phyloP scores from a whole-genome alignment of 176 grass and related monocot species.

The Eleusine indica region DNA sequence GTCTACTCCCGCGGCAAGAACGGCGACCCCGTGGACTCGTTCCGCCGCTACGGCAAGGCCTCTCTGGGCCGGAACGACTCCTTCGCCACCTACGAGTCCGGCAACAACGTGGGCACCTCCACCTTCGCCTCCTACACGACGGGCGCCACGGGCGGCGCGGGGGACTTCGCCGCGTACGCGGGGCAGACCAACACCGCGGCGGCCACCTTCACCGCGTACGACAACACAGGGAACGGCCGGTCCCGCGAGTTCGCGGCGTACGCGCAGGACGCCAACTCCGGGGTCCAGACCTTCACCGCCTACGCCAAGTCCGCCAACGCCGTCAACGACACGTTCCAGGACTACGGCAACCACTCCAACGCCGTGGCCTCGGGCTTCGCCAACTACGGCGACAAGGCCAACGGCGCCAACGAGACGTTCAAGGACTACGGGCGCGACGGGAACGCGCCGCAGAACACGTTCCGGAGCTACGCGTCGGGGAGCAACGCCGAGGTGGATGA shows the following conservation, averaged over 20 bases:
- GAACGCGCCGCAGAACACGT: constrained; percentile 53
- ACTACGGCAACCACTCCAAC: constrained; percentile 62
- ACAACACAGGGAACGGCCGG: constrained; percentile 45
- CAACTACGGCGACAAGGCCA: constrained; percentile 55
- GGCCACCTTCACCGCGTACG: constrained; percentile 50
- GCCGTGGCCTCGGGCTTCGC: constrained; percentile 45
- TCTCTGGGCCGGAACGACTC: constrained; percentile 50
- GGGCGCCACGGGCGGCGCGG: constrained; percentile 46
- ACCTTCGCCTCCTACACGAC: constrained; percentile 59
- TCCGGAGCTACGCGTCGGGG: constrained; percentile 49
- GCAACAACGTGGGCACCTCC: constrained; percentile 47
- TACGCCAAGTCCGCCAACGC: constrained; percentile 52
- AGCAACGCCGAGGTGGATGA: constrained; percentile 56
- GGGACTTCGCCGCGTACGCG: constrained; percentile 45
- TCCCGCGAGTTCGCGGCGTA: constrained; percentile 43
- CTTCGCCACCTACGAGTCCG: constrained; percentile 48
- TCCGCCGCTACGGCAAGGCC: constrained; percentile 52
- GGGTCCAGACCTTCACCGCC: constrained; percentile 43
- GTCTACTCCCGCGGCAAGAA: constrained; percentile 44
- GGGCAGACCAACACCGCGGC: constrained; percentile 41
- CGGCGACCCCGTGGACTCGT: constrained; percentile 44
- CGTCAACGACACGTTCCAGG: constrained; percentile 37
- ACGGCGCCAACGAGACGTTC: constrained; percentile 55
- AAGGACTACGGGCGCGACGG: constrained; percentile 38
- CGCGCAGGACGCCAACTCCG: constrained; percentile 58